phyloP scores from a whole-genome alignment of 768 basidiomycete species.

The Naganishia vishniacii region DNA sequence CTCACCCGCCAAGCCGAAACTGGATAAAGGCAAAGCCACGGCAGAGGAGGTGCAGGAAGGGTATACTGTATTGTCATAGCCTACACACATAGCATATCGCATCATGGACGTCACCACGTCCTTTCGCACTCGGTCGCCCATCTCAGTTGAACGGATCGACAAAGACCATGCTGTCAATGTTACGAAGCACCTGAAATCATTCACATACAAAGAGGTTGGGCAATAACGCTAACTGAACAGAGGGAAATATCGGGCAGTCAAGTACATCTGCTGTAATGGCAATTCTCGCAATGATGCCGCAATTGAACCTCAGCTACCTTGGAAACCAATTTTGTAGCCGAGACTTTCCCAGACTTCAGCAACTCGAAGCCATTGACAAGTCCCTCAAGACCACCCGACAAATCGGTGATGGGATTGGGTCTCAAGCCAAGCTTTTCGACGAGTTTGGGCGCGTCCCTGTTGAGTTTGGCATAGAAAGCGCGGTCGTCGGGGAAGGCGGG shows the following conservation, averaged over 20 bases:
- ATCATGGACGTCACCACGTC: background rate
- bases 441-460: conserved; percentile 22
- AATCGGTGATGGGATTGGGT: conserved; percentile 36
- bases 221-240: no score
- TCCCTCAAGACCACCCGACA: conserved; percentile 41
- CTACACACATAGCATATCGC: background rate
- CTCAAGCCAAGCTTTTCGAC: conserved; percentile 34
- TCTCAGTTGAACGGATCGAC: no score
- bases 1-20: conserved; percentile 5
- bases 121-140: background rate
- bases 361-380: conserved; percentile 31
- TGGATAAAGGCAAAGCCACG: conserved; percentile 2
- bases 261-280: no score
- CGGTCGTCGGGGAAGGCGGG: conserved; percentile 32
- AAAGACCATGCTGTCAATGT: no score
- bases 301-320: conserved; percentile 5
- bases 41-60: background rate
- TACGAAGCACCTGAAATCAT: no score
- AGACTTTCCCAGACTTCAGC: conserved; percentile 29
- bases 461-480: conserved; percentile 29
- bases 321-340: conserved; percentile 23
- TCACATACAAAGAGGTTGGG: no score
- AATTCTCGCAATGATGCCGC: no score
- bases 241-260: no score
- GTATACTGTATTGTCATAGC: conserved; percentile 1